Percentiles rank a stretch among this genome's conserved stretches.
These are phyloP conservation scores for Chamaenerion angustifolium DNA, from an alignment of 345 rosid species.

Conservation along the genomic window DNA sequence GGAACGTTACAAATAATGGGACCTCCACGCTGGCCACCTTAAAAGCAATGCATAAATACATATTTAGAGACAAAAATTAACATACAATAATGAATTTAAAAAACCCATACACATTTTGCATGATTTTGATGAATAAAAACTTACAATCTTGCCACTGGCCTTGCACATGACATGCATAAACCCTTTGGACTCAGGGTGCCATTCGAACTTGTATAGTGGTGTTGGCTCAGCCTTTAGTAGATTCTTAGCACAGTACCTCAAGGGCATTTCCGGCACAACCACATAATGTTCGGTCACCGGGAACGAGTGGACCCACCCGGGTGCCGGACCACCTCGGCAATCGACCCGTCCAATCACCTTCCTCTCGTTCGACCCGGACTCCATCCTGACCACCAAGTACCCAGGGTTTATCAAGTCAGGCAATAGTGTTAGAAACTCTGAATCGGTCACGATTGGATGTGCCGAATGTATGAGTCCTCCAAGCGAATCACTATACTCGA, in stretches of 20 bases:
- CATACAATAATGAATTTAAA: background rate
- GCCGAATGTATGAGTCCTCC: conserved; percentile 81
- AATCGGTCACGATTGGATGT: conserved; percentile 74
- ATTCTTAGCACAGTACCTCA: conserved; percentile 69
- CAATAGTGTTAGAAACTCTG: conserved; percentile 61
- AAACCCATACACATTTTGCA: too few species aligned
- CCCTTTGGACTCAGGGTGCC: conserved; percentile 72
- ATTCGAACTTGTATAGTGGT: conserved; percentile 80
- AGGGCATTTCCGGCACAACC: conserved; percentile 82
- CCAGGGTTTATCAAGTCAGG: conserved; percentile 77
- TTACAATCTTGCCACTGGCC: conserved; percentile 74
- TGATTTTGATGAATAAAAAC: conserved; percentile 8
- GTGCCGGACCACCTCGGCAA: conserved; percentile 70
- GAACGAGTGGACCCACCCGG: conserved; percentile 98
- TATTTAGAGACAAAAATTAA: background rate
- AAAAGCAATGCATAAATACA: background rate
- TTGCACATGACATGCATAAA: conserved; percentile 75
- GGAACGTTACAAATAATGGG: conserved; percentile 73
- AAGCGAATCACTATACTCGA: conserved; percentile 53
- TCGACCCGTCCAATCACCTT: conserved; percentile 71
- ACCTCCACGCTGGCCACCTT: conserved; percentile 95
- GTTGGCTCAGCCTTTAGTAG: conserved; percentile 84
- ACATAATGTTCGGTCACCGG: conserved; percentile 78
- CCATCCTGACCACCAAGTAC: conserved; percentile 72
- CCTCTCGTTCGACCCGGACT: conserved; percentile 56